These are phyloP conservation scores for Lodderomyces pseudojiufengensis DNA, from an alignment of 1,139 yeast genomes.

Conservation along the genomic window DNA sequence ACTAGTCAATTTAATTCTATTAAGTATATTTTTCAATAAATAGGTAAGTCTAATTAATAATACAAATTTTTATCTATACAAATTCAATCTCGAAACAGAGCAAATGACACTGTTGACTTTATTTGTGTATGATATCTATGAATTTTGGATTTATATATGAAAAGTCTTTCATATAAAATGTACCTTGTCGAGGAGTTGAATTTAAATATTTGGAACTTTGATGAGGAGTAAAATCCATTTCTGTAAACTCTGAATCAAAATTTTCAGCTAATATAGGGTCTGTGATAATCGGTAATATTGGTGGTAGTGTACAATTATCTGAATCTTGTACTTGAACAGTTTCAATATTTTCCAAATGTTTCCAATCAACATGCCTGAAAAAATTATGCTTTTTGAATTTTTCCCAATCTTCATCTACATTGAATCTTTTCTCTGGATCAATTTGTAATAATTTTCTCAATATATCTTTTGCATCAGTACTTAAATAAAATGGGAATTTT, in stretches of 20 bases:
- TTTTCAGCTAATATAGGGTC: constrained; percentile 89
- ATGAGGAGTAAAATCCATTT: constrained; percentile 52
- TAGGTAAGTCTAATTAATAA: too few relatives aligned
- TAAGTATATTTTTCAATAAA: too few relatives aligned
- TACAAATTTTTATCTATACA: too few relatives aligned
- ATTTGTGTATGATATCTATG: constrained; percentile 14
- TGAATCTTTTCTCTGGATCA: constrained; percentile 71
- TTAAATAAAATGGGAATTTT: constrained; percentile 75
- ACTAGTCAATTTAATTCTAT: too few relatives aligned
- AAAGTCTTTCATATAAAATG: constrained; percentile 42
- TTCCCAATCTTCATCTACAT: constrained; percentile 52
- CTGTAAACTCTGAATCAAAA: constrained; percentile 84
- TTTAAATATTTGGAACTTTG: constrained; percentile 18
- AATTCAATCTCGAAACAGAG: too few relatives aligned
- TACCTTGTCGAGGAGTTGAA: constrained; percentile 8
- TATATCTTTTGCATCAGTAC: constrained; percentile 82
- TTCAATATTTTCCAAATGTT: constrained; percentile 47
- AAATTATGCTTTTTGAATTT: constrained; percentile 67
- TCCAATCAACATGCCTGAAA: constrained; percentile 79
- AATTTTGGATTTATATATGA: constrained; percentile 43
- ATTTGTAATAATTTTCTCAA: constrained; percentile 69
- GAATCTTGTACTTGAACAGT: constrained; percentile 12
- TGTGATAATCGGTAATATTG: constrained; percentile 81
- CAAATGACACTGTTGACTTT: too few relatives aligned
- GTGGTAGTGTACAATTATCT: constrained; percentile 48